A percentile compares a stretch with the other conserved stretches of the same genome.
These are phyloP conservation scores for Orbilia brochopaga DNA, from an alignment of 2,329 filamentous ascomycete genomes.

Conservation along the genomic window DNA sequence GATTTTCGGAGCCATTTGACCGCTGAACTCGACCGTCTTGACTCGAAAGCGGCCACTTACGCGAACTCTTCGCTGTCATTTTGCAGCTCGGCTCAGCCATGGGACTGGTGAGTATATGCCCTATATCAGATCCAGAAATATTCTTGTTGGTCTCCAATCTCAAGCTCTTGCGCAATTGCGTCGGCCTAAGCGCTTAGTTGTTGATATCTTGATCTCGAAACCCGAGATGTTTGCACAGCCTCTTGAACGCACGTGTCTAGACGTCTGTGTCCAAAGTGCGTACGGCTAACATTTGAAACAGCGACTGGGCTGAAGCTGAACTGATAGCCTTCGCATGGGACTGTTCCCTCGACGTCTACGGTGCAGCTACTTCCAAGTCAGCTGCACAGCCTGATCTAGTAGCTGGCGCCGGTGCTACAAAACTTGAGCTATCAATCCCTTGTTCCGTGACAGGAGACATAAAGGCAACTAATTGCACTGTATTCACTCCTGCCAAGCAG, in stretches of 20 bases:
- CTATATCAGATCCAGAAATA: no score
- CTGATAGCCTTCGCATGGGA: conserved; percentile 2
- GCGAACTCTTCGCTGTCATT: conserved; percentile 5
- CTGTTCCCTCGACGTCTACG: conserved; percentile 1
- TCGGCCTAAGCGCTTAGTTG: no score
- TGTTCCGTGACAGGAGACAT: not conserved
- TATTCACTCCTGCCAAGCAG: not conserved
- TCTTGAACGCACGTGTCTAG: no score
- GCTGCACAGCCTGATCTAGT: not conserved
- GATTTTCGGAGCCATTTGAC: conserved; percentile 9
- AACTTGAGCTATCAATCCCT: not conserved
- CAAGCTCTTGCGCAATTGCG: no score
- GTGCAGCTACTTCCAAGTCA: not conserved
- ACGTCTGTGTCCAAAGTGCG: no score
- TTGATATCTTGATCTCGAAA: no score
- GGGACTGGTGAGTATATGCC: not conserved
- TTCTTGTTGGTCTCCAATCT: no score
- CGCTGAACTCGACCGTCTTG: conserved; percentile 1
- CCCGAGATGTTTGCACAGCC: no score
- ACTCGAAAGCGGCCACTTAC: conserved; percentile 7
- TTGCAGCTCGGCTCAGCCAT: not conserved
- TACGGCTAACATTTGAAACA: not conserved
- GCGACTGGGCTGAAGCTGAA: not conserved
- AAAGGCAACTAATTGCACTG: conserved; percentile 3
- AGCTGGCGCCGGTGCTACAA: not conserved